Percentiles rank a stretch among this genome's conserved stretches.
phyloP scores from a whole-genome alignment of 306 rosid genomes.

The Malus sylvestris region DNA sequence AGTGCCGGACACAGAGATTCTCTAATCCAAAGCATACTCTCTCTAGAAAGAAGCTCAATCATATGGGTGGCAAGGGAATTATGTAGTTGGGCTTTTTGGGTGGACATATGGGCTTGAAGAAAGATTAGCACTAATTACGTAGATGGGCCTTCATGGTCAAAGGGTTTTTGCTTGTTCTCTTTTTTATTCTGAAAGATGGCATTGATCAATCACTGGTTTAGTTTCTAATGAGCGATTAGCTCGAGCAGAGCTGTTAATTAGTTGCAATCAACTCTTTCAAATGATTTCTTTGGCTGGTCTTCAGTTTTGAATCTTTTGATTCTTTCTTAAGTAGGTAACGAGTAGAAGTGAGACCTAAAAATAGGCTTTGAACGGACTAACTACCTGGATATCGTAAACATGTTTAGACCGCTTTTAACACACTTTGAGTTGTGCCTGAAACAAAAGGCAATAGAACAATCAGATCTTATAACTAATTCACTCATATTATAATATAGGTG shows the following conservation, averaged over 20 bases:
- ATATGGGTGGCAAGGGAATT: not conserved
- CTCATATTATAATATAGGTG: no score
- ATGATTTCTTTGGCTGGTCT: conserved; percentile 6
- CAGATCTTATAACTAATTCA: not conserved
- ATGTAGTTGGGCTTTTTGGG: not conserved
- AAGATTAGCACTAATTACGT: no score
- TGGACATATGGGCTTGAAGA: not conserved
- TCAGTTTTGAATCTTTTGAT: not conserved
- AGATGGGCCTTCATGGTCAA: not conserved
- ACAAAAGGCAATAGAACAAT: no score
- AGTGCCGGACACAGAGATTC: no score
- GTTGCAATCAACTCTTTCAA: not conserved
- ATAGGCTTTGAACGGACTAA: not conserved
- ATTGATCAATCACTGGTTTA: not conserved
- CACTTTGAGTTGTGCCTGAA: not conserved
- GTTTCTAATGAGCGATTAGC: not conserved
- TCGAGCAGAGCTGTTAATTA: not conserved
- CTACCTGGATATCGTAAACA: not conserved
- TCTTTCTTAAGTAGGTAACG: not conserved
- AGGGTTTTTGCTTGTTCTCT: not conserved
- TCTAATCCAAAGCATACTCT: not conserved
- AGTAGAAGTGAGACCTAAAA: conserved; percentile 18
- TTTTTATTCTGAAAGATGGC: not conserved
- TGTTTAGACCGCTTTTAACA: not conserved
- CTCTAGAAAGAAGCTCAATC: not conserved